A percentile compares a stretch with the other conserved stretches of the same genome.
phyloP scores from a whole-genome alignment of 352 stramenopile species.

The Phytophthora multivora region DNA sequence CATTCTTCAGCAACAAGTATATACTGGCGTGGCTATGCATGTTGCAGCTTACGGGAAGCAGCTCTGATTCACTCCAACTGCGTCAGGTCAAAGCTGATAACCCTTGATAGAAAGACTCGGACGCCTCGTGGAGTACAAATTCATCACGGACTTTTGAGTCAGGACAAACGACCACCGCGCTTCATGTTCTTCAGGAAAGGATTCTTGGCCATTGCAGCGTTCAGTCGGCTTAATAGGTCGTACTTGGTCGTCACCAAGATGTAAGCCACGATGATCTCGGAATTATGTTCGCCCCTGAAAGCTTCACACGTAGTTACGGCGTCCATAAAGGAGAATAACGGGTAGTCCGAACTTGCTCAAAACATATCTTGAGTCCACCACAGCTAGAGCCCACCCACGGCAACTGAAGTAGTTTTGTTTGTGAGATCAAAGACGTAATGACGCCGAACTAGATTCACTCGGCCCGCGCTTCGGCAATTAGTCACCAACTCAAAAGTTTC shows the following conservation, averaged over 20 bases:
- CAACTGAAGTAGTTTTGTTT: no score
- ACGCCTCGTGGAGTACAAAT: slow-evolving; percentile 15
- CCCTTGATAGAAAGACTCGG: slow-evolving; percentile 17
- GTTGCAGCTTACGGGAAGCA: no score
- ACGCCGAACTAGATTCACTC: no score
- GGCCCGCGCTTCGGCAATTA: no score
- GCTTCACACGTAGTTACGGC: no score
- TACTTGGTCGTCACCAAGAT: background rate
- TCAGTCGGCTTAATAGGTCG: background rate
- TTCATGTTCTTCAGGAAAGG: slow-evolving; percentile 14
- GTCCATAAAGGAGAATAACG: background rate
- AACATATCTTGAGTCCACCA: no score
- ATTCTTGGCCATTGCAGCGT: slow-evolving; percentile 17
- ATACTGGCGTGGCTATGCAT: no score
- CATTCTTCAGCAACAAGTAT: no score
- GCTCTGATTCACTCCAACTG: background rate
- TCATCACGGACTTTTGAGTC: slow-evolving; percentile 9
- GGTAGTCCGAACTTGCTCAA: no score
- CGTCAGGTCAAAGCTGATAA: background rate
- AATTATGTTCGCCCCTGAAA: background rate
- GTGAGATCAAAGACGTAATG: no score
- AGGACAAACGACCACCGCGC: slow-evolving; percentile 16
- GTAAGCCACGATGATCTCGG: background rate
- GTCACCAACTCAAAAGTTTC: no score
- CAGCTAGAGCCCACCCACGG: no score